Conservation (phyloP, 2,329 filamentous ascomycete genomes). For the Colletotrichum kahawae region DNA sequence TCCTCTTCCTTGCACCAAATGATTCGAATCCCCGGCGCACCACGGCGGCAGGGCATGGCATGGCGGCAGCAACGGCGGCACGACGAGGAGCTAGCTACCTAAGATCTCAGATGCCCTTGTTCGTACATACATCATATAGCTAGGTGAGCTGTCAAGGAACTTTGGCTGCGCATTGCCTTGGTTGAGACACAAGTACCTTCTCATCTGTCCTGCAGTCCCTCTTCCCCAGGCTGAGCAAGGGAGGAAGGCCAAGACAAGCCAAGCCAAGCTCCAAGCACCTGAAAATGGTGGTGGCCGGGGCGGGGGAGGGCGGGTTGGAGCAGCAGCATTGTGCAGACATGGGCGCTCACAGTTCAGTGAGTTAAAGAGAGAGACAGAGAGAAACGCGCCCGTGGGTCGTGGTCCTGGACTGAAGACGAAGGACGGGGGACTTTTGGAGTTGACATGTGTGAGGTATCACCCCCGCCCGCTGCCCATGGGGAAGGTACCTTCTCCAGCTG, state of each 20-base stretch:
- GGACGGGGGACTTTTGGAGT: background rate
- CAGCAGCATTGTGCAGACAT: background rate
- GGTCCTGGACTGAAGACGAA: background rate
- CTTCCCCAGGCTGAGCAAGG: background rate
- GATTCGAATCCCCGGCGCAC: background rate
- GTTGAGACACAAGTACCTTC: background rate
- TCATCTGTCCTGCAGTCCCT: background rate
- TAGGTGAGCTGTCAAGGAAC: background rate
- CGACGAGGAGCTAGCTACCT: background rate
- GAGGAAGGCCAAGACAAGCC: background rate
- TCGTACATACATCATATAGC: background rate
- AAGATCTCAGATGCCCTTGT: background rate
- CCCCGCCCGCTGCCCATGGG: too few relatives aligned
- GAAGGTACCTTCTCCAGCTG: background rate
- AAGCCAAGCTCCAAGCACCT: background rate
- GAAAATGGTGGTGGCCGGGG: background rate
- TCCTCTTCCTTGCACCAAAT: background rate
- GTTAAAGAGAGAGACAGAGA: background rate
- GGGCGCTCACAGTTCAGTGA: background rate
- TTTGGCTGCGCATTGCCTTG: background rate
- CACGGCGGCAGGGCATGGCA: background rate
- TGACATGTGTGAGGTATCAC: conserved; percentile 18
- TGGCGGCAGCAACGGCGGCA: background rate
- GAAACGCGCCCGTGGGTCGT: background rate
- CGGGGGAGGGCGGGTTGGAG: background rate